phyloP scores from a whole-genome alignment of 106 monocot genomes.

The Amphibolis antarctica region DNA sequence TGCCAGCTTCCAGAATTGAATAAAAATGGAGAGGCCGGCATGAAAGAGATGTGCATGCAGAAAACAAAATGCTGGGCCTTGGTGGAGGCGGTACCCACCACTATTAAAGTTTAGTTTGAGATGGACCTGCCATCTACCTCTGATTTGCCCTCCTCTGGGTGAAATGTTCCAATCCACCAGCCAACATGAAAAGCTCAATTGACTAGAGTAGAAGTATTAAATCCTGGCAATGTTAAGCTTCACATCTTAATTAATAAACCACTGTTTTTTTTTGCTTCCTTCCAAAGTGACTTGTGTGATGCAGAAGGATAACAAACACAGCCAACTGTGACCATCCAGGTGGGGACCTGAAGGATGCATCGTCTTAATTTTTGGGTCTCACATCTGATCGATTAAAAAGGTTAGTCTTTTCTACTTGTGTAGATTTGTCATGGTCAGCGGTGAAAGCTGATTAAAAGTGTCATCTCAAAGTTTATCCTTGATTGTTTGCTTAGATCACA shows the following conservation, averaged over 20 bases:
- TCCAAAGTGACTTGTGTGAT: not conserved
- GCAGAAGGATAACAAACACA: not conserved
- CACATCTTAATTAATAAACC: no score
- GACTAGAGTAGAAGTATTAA: no score
- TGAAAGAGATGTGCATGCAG: not conserved
- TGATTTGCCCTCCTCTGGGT: not conserved
- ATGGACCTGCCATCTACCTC: not conserved
- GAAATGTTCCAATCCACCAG: conserved; percentile 8
- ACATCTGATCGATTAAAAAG: no score
- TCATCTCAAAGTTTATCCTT: no score
- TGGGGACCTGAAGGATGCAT: not conserved
- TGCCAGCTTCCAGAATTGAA: no score
- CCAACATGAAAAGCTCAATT: not conserved
- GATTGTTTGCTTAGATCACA: no score
- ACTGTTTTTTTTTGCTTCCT: not conserved
- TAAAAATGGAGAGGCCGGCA: not conserved
- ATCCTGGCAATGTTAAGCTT: no score
- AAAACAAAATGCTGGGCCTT: no score
- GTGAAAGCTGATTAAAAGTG: no score
- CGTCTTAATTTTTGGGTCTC: no score
- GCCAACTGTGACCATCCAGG: not conserved
- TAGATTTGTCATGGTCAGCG: no score
- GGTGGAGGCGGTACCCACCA: not conserved
- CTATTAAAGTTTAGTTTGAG: not conserved
- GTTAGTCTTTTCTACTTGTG: no score